Evolutionary conservation across 2,329 filamentous ascomycete species (phyloP).

Genomic region (Claviceps pusilla): DNA sequence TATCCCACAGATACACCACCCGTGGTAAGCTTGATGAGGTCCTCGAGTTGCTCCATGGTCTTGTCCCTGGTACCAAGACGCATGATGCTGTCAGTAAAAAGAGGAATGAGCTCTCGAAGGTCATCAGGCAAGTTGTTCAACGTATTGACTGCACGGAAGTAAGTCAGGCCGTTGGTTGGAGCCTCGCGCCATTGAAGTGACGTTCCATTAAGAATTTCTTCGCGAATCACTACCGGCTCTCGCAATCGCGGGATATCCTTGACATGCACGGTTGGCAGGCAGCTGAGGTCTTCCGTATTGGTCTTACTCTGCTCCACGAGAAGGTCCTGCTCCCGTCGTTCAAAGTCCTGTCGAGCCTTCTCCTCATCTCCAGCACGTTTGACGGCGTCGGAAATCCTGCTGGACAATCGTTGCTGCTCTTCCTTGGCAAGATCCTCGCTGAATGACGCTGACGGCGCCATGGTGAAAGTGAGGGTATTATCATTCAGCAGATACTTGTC

Average conservation of each 20-base stretch:
- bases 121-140: conserved; percentile 71
- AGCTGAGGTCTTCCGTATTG: conserved; percentile 70
- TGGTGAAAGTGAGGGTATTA: conserved; percentile 79
- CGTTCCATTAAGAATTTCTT: conserved; percentile 49
- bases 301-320: conserved; percentile 72
- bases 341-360: conserved; percentile 56
- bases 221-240: conserved; percentile 43
- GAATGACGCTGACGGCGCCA: conserved; percentile 70
- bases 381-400: conserved; percentile 57
- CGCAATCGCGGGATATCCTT: conserved; percentile 73
- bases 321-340: conserved; percentile 64
- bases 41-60: conserved; percentile 89
- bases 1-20: conserved; percentile 78
- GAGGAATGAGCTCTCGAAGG: conserved; percentile 65
- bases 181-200: conserved; percentile 83
- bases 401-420: conserved; percentile 58
- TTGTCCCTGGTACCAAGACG: conserved; percentile 76
- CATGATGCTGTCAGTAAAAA: conserved; percentile 89
- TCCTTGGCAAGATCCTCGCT: conserved; percentile 59
- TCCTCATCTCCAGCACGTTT: conserved; percentile 54
- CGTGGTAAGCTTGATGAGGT: conserved; percentile 89
- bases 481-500: conserved; percentile 85
- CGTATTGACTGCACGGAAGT: conserved; percentile 78
- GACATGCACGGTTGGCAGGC: conserved; percentile 74
- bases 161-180: conserved; percentile 88